Percentiles rank a stretch among this genome's conserved stretches.
Evolutionary conservation across 2,329 filamentous ascomycete genomes (phyloP).

Genomic region (Aspergillus sp.): DNA sequence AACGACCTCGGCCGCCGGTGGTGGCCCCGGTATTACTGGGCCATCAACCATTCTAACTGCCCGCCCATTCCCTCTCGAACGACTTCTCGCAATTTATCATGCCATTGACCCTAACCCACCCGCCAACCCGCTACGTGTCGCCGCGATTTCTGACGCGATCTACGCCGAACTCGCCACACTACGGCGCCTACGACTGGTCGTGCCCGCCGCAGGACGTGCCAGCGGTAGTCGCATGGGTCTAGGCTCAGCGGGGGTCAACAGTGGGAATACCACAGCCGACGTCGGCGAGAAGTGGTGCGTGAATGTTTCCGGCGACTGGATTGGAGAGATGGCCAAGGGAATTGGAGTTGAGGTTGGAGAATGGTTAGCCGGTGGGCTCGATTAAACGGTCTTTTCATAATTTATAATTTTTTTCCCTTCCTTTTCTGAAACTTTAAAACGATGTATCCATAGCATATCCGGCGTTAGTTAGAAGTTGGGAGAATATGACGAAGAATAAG

Average conservation of each 20-base stretch:
- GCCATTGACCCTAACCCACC: constrained; percentile 48
- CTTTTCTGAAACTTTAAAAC: neutral
- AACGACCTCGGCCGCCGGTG: constrained; percentile 32
- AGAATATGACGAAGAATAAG: neutral
- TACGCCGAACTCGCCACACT: constrained; percentile 49
- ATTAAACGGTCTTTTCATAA: constrained; percentile 19
- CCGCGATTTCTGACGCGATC: constrained; percentile 43
- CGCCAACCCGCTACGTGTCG: constrained; percentile 36
- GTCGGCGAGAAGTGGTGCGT: constrained; percentile 50
- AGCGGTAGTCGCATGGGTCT: constrained; percentile 28
- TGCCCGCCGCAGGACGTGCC: constrained; percentile 39
- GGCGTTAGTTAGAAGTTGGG: neutral
- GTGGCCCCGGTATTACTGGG: constrained; percentile 33
- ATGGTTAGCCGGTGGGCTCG: constrained; percentile 41
- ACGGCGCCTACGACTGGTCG: constrained; percentile 47
- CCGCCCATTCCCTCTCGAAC: constrained; percentile 47
- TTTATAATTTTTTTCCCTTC: neutral
- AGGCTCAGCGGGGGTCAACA: constrained; percentile 27
- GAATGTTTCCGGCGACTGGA: constrained; percentile 49
- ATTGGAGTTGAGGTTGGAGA: constrained; percentile 49
- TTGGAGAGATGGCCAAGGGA: constrained; percentile 45
- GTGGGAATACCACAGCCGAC: constrained; percentile 38
- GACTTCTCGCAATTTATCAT: constrained; percentile 49
- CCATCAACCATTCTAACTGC: constrained; percentile 42
- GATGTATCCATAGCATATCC: neutral